phyloP scores from a whole-genome alignment of 129 eudicot species.

The Saposhnikovia divaricata region DNA sequence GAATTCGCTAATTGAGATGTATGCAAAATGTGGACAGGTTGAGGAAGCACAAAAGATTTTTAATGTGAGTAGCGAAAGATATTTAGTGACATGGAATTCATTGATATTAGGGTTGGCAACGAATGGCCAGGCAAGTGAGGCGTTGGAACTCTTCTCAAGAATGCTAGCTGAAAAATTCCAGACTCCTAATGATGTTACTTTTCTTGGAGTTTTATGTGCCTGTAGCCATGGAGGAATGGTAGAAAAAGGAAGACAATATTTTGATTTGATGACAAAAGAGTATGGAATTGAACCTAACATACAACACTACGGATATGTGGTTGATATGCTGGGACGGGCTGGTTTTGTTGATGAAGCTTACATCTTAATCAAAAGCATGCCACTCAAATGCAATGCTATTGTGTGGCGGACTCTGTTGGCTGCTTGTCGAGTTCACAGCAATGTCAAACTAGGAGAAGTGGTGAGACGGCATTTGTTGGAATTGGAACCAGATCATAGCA shows the following conservation, averaged over 20 bases:
- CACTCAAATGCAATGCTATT: conserved; percentile 40
- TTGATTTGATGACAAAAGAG: conserved; percentile 21
- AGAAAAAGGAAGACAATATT: conserved; percentile 35
- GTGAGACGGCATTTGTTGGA: conserved; percentile 34
- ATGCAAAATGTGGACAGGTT: conserved; percentile 42
- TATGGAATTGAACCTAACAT: conserved; percentile 28
- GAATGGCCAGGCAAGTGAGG: conserved; percentile 30
- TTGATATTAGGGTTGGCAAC: conserved; percentile 40
- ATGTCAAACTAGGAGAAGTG: conserved; percentile 32
- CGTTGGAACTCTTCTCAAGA: conserved; percentile 27
- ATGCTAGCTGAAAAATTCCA: conserved; percentile 20
- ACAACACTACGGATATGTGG: conserved; percentile 52
- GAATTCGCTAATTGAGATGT: conserved; percentile 45
- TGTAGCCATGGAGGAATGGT: conserved; percentile 60
- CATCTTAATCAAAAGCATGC: conserved; percentile 32
- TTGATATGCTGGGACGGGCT: conserved; percentile 46
- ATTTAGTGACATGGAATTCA: conserved; percentile 42
- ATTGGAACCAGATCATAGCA: conserved; percentile 47
- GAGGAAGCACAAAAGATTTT: conserved; percentile 29
- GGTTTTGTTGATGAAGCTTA: conserved; percentile 46
- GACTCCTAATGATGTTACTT: conserved; percentile 31
- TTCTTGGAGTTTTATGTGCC: conserved; percentile 43
- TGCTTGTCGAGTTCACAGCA: conserved; percentile 35
- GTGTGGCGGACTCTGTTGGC: conserved; percentile 47
- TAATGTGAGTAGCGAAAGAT: conserved; percentile 20